Conservation (phyloP, 108 stramenopile genomes). For the Cyclotella distinguenda region DNA sequence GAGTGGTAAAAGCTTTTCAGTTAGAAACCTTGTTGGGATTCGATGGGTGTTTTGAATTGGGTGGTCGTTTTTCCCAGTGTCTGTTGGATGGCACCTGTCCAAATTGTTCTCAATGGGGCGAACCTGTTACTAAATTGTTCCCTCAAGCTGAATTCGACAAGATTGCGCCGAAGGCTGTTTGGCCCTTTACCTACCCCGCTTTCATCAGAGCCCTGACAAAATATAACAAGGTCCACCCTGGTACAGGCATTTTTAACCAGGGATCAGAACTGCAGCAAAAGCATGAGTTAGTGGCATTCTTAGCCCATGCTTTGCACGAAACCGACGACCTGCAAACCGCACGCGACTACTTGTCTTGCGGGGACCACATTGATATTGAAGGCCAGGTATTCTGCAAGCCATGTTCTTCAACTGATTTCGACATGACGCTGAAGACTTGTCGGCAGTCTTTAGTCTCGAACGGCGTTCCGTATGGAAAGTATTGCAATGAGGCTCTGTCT, state of each 20-base stretch:
- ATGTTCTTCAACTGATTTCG: neutral
- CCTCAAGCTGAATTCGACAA: conserved; percentile 1
- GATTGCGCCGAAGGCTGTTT: conserved; percentile 2
- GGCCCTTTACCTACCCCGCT: conserved; percentile 7
- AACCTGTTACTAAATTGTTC: too few species aligned
- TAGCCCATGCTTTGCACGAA: conserved; percentile 26
- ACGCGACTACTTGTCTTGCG: conserved; percentile 14
- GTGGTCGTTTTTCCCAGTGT: neutral
- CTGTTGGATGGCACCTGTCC: neutral
- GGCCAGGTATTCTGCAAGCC: conserved; percentile 11
- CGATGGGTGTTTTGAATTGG: neutral
- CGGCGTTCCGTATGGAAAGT: neutral
- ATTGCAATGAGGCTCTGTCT: neutral
- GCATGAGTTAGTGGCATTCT: conserved; percentile 31
- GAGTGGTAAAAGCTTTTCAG: neutral
- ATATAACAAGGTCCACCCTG: conserved; percentile 6
- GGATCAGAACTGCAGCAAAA: conserved; percentile 6
- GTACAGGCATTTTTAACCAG: conserved; percentile 5
- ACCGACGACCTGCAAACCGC: conserved; percentile 12
- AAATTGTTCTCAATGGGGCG: neutral
- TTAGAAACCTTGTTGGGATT: neutral
- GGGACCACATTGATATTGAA: neutral
- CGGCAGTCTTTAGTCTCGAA: neutral
- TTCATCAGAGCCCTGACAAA: conserved; percentile 9
- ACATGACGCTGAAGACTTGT: neutral